Percentiles rank a stretch among this genome's conserved stretches.
Conservation (phyloP, 2,329 filamentous ascomycete species). For the Ceratocystis eucalypticola region DNA sequence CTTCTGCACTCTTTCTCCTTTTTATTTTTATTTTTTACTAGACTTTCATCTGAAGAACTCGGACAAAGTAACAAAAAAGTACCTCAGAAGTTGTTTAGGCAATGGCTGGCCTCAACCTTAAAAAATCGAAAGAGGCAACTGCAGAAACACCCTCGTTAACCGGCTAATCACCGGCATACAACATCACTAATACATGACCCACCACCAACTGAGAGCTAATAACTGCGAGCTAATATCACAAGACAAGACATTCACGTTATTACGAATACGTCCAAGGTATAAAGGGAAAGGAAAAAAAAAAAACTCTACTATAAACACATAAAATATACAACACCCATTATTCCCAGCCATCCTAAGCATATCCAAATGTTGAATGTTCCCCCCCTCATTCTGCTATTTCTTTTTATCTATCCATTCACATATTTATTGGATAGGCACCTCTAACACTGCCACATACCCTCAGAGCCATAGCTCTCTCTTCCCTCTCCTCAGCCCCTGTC, state of each 20-base stretch:
- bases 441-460: neutral
- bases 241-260: neutral
- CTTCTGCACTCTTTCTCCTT: neutral
- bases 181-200: neutral
- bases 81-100: neutral
- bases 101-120: slow-evolving; percentile 1
- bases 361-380: neutral
- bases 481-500: neutral
- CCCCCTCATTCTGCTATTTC: neutral
- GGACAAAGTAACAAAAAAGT: neutral
- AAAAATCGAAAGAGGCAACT: neutral
- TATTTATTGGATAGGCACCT: neutral
- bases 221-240: neutral
- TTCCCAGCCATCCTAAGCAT: slow-evolving; percentile 2
- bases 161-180: neutral
- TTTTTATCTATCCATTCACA: neutral
- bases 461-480: neutral
- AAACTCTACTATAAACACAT: neutral
- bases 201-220: neutral
- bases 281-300: neutral
- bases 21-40: neutral
- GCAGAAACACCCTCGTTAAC: neutral
- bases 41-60: neutral
- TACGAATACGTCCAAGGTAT: neutral
- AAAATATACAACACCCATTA: neutral